Evolutionary conservation across 2,329 filamentous ascomycete species (phyloP).

Genomic region (Exophiala bonariae): DNA sequence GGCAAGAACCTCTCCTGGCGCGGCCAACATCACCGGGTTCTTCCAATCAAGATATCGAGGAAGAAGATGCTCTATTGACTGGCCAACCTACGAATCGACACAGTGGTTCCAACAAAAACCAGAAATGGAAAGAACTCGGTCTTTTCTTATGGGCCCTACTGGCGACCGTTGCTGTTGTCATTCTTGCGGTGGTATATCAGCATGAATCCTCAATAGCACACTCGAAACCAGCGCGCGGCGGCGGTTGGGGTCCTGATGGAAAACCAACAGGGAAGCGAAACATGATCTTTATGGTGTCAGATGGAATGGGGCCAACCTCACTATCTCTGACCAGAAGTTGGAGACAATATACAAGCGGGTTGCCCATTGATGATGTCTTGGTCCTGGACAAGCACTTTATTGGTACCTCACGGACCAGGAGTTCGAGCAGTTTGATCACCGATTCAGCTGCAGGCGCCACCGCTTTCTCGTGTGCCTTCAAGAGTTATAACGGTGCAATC

Average conservation of each 20-base stretch:
- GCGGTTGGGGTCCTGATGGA: constrained; percentile 38
- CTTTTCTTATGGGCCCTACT: constrained; percentile 81
- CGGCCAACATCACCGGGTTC: constrained; percentile 59
- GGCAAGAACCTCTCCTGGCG: constrained; percentile 55
- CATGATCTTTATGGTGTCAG: constrained; percentile 97
- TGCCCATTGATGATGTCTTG: constrained; percentile 75
- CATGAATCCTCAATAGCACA: constrained; percentile 52
- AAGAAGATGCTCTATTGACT: constrained; percentile 64
- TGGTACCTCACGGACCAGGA: constrained; percentile 84
- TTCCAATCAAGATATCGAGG: constrained; percentile 56
- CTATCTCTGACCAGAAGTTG: constrained; percentile 84
- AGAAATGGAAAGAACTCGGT: constrained; percentile 70
- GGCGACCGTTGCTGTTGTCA: constrained; percentile 74
- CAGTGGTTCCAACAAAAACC: constrained; percentile 46
- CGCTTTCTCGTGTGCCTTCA: constrained; percentile 86
- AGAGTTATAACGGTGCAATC: constrained; percentile 97
- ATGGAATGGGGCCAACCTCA: constrained; percentile 96
- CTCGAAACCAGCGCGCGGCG: constrained; percentile 28
- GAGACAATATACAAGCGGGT: constrained; percentile 71
- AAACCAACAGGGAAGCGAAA: constrained; percentile 73
- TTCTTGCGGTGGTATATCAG: constrained; percentile 81
- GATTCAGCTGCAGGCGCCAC: constrained; percentile 97
- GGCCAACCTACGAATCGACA: constrained; percentile 45
- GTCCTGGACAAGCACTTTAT: constrained; percentile 85
- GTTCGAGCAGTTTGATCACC: constrained; percentile 80